Conservation (phyloP, 208 protist genomes). For the Trichomonas vaginalis region DNA sequence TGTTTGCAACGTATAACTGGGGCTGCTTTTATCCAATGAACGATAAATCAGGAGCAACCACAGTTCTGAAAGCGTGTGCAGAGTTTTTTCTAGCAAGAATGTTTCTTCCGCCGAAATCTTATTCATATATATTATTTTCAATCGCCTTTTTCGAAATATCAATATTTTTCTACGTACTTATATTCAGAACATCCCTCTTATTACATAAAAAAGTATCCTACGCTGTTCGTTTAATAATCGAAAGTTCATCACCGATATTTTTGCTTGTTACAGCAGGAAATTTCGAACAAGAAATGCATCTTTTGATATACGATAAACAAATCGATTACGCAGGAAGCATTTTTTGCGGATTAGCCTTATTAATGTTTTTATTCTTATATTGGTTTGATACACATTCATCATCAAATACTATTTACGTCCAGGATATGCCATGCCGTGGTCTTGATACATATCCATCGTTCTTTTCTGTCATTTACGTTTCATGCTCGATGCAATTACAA, state of each 20-base stretch:
- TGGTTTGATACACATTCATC: not conserved
- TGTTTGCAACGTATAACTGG: not conserved
- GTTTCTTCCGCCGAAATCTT: not conserved
- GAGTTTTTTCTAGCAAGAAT: not conserved
- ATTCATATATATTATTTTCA: not conserved
- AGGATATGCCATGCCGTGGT: not conserved
- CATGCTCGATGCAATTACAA: not conserved
- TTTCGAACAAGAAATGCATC: not conserved
- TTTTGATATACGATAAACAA: not conserved
- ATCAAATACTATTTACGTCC: not conserved
- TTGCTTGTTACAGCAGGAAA: not conserved
- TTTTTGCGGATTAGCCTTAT: not conserved
- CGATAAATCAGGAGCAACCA: not conserved
- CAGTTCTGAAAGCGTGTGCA: not conserved
- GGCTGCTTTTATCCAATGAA: not conserved
- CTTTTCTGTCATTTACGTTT: not conserved
- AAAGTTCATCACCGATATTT: not conserved
- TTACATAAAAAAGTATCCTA: not conserved
- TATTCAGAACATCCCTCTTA: not conserved
- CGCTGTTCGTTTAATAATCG: not conserved
- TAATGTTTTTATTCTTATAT: not conserved
- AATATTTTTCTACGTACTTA: not conserved
- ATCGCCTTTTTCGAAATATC: not conserved
- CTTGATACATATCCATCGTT: not conserved
- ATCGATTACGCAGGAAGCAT: not conserved